Base-by-base conservation (phyloP, 2,329 filamentous ascomycete genomes). In the Myriosclerotinia duriaeana region DNA sequence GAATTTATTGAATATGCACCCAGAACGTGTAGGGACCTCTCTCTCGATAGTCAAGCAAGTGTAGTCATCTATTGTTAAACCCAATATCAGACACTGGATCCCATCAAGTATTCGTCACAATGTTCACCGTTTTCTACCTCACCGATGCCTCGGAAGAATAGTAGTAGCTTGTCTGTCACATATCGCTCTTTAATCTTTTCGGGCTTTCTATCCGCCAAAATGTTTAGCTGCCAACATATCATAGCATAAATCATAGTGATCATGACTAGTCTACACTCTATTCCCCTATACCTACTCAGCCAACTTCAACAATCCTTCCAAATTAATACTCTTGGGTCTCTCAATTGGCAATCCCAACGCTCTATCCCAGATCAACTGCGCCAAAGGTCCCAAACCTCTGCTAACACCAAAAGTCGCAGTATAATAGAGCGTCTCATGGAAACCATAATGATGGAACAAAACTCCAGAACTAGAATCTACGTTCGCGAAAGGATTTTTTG, bases 401-500 rank as follows among this genome's bases (percentile, higher is more conserved):
- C 85, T 88, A 15, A 90, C 87, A 69, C 87, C 88, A 70, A 90
- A 90, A 0, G 87, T 89, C 67, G 86, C 87, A 5, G 87, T 89
- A 82, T 98, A 99, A 84, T 98, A 99, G 14, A 98, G 84, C 0
- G 94, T 97, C 82, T 98, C 92, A 78, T 91, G 90, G 87, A 99
- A 97, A 67, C 94, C 95, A 78, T 97, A 99, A 83, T 98, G 93
- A 80, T 98, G 89, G 87, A 99, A 98, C 59, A 99, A 85, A 7
- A 98, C 93, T 71, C 95, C 95, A 0, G 93, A 97, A 70, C 87
- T 89, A 58, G 90, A 93, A 79, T 99, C 95, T 69, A 99, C 95
- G 78, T 99, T 99, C 71, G 95, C 95, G 80, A 94, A 96, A 2
- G 95, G 93, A 82, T 97, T 97, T 85, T 96, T 96, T 72, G 93